Evolutionary conservation across 352 stramenopile species (phyloP).

Genomic region (Phytophthora pini): DNA sequence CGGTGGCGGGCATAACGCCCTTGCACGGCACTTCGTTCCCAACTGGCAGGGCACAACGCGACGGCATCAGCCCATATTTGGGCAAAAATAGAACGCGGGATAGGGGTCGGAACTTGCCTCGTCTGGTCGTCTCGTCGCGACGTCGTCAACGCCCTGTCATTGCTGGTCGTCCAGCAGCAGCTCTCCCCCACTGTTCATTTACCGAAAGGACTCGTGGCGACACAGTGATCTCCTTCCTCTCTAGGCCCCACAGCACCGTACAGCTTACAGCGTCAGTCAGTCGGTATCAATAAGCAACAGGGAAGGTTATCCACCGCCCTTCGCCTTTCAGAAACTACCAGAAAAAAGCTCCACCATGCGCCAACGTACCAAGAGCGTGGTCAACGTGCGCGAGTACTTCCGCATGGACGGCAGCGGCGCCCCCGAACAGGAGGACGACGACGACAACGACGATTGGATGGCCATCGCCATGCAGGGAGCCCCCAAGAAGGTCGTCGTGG

Average conservation of each 20-base stretch:
- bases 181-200: conserved; percentile 25
- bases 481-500: conserved; percentile 6
- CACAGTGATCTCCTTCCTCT: conserved; percentile 18
- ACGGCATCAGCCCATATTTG: too few species aligned
- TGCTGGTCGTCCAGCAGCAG: conserved; percentile 18
- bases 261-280: conserved; percentile 4
- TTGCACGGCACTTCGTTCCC: not conserved
- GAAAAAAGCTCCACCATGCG: conserved; percentile 49
- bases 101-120: conserved; percentile 45
- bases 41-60: not conserved
- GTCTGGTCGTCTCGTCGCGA: conserved; percentile 24
- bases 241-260: conserved; percentile 4
- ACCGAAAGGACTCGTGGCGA: conserved; percentile 33
- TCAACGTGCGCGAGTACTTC: conserved; percentile 81
- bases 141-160: conserved; percentile 31
- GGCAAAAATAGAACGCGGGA: conserved; percentile 43
- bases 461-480: conserved; percentile 43
- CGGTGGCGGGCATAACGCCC: conserved; percentile 1
- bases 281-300: conserved; percentile 9
- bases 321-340: conserved; percentile 1
- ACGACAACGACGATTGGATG: conserved; percentile 65
- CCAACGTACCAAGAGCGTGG: conserved; percentile 74
- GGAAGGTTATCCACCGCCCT: not conserved
- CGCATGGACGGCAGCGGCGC: conserved; percentile 54
- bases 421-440: conserved; percentile 48